Percentiles rank a stretch among this genome's conserved stretches.
Evolutionary conservation across 176 grass and related monocot genomes (phyloP).

Genomic region (Zea luxurians): DNA sequence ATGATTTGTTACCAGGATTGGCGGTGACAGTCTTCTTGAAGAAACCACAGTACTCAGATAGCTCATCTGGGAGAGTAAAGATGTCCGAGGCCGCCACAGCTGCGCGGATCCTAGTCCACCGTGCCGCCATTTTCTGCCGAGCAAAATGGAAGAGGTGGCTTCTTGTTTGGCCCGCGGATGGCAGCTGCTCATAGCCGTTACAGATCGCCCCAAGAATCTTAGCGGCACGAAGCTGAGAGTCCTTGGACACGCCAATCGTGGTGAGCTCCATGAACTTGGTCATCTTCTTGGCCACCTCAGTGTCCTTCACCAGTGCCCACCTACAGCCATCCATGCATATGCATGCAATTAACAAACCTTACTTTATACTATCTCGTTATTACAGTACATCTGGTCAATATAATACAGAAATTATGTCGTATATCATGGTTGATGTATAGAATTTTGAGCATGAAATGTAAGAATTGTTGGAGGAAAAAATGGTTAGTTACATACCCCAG

Average conservation of each 20-base stretch:
- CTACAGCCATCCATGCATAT: constrained; percentile 24
- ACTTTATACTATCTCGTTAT: not conserved
- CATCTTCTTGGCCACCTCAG: constrained; percentile 47
- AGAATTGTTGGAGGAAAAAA: not conserved
- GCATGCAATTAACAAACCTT: too few species aligned
- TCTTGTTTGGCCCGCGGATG: not conserved
- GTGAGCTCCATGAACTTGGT: constrained; percentile 66
- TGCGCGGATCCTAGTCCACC: constrained; percentile 44
- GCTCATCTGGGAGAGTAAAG: constrained; percentile 46
- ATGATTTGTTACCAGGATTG: too few species aligned
- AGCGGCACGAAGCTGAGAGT: constrained; percentile 75
- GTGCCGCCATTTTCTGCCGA: constrained; percentile 20
- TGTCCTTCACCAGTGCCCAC: constrained; percentile 67
- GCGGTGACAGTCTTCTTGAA: too few species aligned
- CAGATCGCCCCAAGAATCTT: constrained; percentile 50
- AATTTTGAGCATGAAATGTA: too few species aligned
- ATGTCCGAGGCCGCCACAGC: constrained; percentile 34
- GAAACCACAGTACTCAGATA: constrained; percentile 41
- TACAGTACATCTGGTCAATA: not conserved
- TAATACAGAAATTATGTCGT: not conserved
- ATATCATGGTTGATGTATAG: not conserved
- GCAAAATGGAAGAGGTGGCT: constrained; percentile 50
- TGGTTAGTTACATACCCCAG: constrained; percentile 45
- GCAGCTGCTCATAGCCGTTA: constrained; percentile 49
- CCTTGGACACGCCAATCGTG: constrained; percentile 85